Base-by-base conservation (phyloP, 2,329 filamentous ascomycete species). In the Xylariales sp. region DNA sequence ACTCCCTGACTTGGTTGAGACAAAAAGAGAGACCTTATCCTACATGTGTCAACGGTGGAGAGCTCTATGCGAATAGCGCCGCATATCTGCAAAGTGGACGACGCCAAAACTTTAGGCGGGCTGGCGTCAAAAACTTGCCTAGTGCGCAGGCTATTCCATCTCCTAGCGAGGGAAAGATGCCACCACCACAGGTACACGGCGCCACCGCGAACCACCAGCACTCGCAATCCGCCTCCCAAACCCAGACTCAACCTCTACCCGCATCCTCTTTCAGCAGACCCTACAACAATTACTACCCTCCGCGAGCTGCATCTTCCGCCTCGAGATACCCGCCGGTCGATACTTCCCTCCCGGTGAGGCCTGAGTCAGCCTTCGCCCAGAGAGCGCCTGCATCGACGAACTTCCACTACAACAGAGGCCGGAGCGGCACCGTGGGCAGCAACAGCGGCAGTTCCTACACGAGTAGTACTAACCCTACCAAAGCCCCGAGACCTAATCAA, bases 181-280 rank as follows among this genome's bases (percentile, higher is more conserved):
- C 40, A 42, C 40, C 36, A 40, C 40, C 40, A 42, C 37, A 42
- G 39, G 40, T 33, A 31, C 33, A n/a, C 25, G 36, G 40, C 38
- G 32, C 35, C 23, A 31, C 31, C 11, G 27, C 32, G 32, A 30
- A 20, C 30, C 38, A 40, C 31, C 31, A 32, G 15, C 30, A 30
- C 24, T 42, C 40, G 18, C 32, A 42, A 14, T 39, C 40, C 17
- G 35, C 34, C 28, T 42, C 40, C 18, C 40, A 40, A 21, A 28
- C 37, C 18, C 36, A 32, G 18, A 32, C 29, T 14, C 28, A 41
- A 14, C 23, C 35, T 18, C 40, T 33, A 16, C 28, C 24, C 29
- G 24, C 34, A 27, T 20, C 25, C 23, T 23, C 27, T 18, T 31
- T 32, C 23, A 25, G 40, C 40, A 16, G 29, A 18, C n/a, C 27